These are phyloP conservation scores for Nakaseomyces nivariensis DNA, from an alignment of 1,139 yeast genomes.

Conservation along the genomic window DNA sequence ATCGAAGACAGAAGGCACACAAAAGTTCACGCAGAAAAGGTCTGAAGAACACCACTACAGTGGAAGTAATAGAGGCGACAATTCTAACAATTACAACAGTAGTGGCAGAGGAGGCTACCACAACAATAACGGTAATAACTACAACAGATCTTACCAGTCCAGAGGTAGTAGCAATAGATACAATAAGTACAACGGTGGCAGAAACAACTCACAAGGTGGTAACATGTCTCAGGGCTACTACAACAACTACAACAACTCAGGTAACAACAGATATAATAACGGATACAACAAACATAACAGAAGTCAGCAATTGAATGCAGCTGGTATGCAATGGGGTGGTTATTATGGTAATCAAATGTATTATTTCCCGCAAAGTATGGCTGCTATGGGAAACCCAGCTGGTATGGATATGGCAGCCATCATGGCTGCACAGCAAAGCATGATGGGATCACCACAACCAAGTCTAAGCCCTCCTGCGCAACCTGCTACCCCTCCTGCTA, in stretches of 20 bases:
- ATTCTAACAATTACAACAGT: constrained; percentile 4
- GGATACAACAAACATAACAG: constrained; percentile 4
- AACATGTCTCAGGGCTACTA: background rate
- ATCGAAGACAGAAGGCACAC: background rate
- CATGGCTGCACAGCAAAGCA: constrained; percentile 2
- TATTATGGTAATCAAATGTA: constrained; percentile 20
- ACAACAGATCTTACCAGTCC: constrained; percentile 6
- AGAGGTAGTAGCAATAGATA: constrained; percentile 9
- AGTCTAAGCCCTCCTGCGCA: background rate
- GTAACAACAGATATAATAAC: constrained; percentile 6
- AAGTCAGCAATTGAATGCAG: constrained; percentile 3
- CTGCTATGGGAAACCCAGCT: constrained; percentile 6
- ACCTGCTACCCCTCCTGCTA: constrained; percentile 5
- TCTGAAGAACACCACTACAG: background rate
- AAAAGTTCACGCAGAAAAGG: background rate
- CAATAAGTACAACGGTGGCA: constrained; percentile 1
- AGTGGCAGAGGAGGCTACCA: constrained; percentile 1
- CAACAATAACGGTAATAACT: constrained; percentile 1
- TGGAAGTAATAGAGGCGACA: constrained; percentile 2
- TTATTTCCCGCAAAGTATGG: constrained; percentile 18
- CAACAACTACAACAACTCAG: constrained; percentile 3
- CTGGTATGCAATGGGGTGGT: constrained; percentile 17
- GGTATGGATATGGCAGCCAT: constrained; percentile 3
- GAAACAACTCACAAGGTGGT: background rate
- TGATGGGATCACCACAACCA: constrained; percentile 3